A percentile compares a stretch with the other conserved stretches of the same genome.
phyloP scores from a whole-genome alignment of 176 grass and related monocot genomes.

The Eleusine coracana region DNA sequence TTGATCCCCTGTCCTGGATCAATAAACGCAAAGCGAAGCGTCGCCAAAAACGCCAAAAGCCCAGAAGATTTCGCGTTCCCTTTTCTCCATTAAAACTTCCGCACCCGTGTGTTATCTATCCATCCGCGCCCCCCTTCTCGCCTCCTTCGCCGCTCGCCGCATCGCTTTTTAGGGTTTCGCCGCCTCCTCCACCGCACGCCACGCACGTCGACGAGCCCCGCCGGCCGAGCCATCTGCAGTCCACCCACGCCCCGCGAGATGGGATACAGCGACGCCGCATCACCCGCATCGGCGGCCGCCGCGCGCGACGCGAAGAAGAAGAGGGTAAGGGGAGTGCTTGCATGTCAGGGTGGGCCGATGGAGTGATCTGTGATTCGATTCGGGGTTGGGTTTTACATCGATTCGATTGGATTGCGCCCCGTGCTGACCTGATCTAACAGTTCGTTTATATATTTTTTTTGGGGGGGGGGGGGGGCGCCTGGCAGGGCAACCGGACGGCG shows the following conservation, averaged over 20 bases:
- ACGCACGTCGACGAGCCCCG: slow-evolving; percentile 8
- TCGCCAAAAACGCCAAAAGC: slow-evolving; percentile 17
- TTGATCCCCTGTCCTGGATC: neutral
- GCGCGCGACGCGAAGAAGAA: slow-evolving; percentile 82
- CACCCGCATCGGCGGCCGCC: slow-evolving; percentile 38
- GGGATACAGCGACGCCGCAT: slow-evolving; percentile 59
- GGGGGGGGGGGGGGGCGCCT: neutral
- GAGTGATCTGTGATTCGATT: slow-evolving; percentile 41
- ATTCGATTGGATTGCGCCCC: slow-evolving; percentile 10
- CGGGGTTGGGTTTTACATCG: neutral
- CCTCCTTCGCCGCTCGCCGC: slow-evolving; percentile 17
- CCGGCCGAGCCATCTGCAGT: neutral
- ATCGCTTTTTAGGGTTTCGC: slow-evolving; percentile 57
- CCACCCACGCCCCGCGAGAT: slow-evolving; percentile 29
- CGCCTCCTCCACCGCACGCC: neutral
- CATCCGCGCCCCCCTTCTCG: slow-evolving; percentile 5
- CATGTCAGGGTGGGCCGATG: neutral
- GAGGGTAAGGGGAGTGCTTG: slow-evolving; percentile 46
- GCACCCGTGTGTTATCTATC: slow-evolving; percentile 47
- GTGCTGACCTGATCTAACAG: slow-evolving; percentile 39
- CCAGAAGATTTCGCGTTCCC: slow-evolving; percentile 33
- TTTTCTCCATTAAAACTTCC: slow-evolving; percentile 4
- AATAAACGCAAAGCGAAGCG: slow-evolving; percentile 29
- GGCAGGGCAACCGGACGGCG: slow-evolving; percentile 74
- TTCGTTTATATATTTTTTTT: neutral